Evolutionary conservation across 2,329 filamentous ascomycete genomes (phyloP), one percentile per base, ranked within the genome.

Genomic region (Stromatinia cepivora): DNA sequence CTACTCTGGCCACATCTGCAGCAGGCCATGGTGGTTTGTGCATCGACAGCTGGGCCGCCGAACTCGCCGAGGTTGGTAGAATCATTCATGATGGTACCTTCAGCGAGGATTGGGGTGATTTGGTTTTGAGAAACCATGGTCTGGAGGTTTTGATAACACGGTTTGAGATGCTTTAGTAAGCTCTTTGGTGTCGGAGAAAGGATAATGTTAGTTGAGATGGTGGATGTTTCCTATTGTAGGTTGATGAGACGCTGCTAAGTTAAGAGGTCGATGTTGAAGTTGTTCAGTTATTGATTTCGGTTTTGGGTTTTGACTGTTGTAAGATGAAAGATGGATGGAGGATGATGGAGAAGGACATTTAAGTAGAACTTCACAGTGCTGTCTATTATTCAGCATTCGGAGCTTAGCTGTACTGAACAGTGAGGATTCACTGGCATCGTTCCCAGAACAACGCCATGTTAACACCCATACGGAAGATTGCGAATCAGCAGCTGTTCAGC

Each of bases 11-110:
- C 20, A 31, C 52, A 70, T 48, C 48, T 25, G 59, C 66, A 69
- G 42, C 69, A 69, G 17, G 34, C 61, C 69, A 70, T 64, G 15
- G 10, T 25, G 13, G 20, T 50, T 10, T 4, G 11, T 36, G 22
- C 22, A 22, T 48, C 45, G 25, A 50, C 10, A 50, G 15, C 13
- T 36, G 45, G 20, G n/a, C 45, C 45, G 4, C 20, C 13, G 31
- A 62, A 25, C 13, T 50, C 22, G 59, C 45, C 28, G 20, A 61
- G 25, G 7, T n/a, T n/a, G 17, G 20, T 34, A 22, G 17, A 5
- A 3, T 46, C 17, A 48, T 15, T 15, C 25, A 46, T 34, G 25
- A 8, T 61, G 9, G 15, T 4, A 17, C 4, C 8, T 50, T 11
- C 59, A 34, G 59, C 1, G 22, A 50, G 31, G 11, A 50, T 22